phyloP scores from a whole-genome alignment of 768 basidiomycete species.

The Russula olivacea region DNA sequence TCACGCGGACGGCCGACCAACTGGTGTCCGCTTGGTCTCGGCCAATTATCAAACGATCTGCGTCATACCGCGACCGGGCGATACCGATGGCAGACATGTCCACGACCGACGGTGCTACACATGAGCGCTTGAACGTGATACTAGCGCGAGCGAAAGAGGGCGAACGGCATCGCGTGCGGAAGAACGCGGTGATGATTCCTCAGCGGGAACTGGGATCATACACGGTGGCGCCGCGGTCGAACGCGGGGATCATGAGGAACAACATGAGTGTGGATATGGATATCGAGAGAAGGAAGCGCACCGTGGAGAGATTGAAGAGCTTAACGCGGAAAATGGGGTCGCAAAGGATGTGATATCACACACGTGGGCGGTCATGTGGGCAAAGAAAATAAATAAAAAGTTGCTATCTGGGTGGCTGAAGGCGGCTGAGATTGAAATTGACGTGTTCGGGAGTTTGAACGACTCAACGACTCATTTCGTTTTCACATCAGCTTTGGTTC shows the following conservation, averaged over 20 bases:
- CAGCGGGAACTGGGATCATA: conserved; percentile 70
- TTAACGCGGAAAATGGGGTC: conserved; percentile 46
- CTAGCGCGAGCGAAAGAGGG: conserved; percentile 58
- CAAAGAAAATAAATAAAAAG: neutral
- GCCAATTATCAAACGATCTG: conserved; percentile 85
- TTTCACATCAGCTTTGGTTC: conserved; percentile 5
- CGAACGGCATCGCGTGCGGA: conserved; percentile 64
- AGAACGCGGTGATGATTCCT: conserved; percentile 81
- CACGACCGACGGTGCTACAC: conserved; percentile 33
- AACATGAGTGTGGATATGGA: conserved; percentile 66
- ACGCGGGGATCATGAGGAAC: conserved; percentile 45
- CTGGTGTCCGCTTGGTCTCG: conserved; percentile 85
- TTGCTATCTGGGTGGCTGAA: conserved; percentile 4
- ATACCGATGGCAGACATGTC: conserved; percentile 52
- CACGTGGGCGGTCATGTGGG: conserved; percentile 6
- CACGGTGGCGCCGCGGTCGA: conserved; percentile 66
- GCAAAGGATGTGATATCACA: conserved; percentile 6
- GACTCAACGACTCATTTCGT: neutral
- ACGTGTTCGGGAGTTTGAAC: conserved; percentile 21
- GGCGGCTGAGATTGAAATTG: conserved; percentile 12
- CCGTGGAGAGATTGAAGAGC: conserved; percentile 64
- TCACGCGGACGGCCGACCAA: conserved; percentile 74
- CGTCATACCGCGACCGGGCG: conserved; percentile 70
- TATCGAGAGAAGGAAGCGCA: conserved; percentile 65
- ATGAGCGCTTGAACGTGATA: conserved; percentile 62